A percentile compares a stretch with the other conserved stretches of the same genome.
Evolutionary conservation across 768 basidiomycete genomes (phyloP).

Genomic region (Hydnum rufescens): DNA sequence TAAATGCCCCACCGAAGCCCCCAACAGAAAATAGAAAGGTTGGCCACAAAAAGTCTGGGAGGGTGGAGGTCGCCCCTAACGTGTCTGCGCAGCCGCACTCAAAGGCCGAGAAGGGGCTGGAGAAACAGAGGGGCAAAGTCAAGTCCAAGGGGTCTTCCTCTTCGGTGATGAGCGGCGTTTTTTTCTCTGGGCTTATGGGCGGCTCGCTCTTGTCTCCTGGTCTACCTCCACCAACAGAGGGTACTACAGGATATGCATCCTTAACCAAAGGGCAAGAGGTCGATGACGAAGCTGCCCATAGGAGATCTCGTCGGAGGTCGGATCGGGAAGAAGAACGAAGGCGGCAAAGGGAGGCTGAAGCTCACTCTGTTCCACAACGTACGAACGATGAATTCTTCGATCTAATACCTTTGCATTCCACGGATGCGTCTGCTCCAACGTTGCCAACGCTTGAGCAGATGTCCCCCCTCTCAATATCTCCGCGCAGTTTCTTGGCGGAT

Average conservation of each 20-base stretch:
- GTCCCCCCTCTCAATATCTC: neutral
- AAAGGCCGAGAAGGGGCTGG: neutral
- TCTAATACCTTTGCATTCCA: neutral
- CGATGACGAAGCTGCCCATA: no score
- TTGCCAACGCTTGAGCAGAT: neutral
- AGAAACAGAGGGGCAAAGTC: neutral
- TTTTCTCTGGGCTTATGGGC: no score
- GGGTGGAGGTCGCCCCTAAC: neutral
- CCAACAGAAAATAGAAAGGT: neutral
- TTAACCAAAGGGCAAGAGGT: no score
- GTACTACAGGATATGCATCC: no score
- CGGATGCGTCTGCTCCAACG: neutral
- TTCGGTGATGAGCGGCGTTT: neutral
- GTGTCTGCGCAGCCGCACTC: neutral
- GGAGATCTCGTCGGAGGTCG: no score
- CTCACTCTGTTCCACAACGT: neutral
- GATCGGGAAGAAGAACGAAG: no score
- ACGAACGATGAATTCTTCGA: neutral
- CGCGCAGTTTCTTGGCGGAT: neutral
- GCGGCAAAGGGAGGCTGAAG: no score
- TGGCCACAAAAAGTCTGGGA: neutral
- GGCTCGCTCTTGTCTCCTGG: no score
- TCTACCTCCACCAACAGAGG: no score
- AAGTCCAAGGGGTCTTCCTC: neutral
- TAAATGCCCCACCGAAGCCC: neutral